These are phyloP conservation scores for Gossypium arboreum DNA, from an alignment of 345 rosid species.

Conservation along the genomic window DNA sequence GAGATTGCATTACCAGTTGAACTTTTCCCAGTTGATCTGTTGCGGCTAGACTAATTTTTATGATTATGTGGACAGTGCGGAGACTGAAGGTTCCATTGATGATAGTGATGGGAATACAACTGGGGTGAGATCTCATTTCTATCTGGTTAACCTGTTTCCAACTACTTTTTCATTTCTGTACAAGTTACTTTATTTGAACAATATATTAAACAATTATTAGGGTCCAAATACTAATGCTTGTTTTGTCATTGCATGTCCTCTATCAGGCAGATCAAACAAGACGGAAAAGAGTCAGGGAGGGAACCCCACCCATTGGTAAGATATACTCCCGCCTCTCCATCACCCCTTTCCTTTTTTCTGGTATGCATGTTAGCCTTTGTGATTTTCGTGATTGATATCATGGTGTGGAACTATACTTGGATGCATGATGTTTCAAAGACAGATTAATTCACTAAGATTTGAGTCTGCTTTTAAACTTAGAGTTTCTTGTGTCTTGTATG, in stretches of 20 bases:
- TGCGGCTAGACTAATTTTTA: slow-evolving; percentile 10
- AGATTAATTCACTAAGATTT: background rate
- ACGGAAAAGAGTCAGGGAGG: slow-evolving; percentile 67
- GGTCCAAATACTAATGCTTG: slow-evolving; percentile 9
- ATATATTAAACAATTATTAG: background rate
- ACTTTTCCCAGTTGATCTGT: background rate
- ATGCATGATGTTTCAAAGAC: background rate
- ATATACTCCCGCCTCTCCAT: background rate
- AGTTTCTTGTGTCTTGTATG: background rate
- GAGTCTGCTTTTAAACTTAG: background rate
- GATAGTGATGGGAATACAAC: slow-evolving; percentile 66
- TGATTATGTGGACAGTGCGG: slow-evolving; percentile 44
- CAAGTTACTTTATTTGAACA: background rate
- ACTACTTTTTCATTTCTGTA: background rate
- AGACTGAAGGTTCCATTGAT: slow-evolving; percentile 60
- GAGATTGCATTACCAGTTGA: background rate
- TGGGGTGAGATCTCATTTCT: slow-evolving; percentile 42
- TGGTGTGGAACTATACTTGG: background rate
- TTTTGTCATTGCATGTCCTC: slow-evolving; percentile 5
- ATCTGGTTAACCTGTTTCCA: background rate
- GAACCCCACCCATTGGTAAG: slow-evolving; percentile 59
- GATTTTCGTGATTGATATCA: too few species aligned
- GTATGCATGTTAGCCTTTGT: too few species aligned
- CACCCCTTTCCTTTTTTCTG: too few species aligned
- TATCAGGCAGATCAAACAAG: slow-evolving; percentile 54